Conservation (phyloP, 2,329 filamentous ascomycete genomes). For the Sclerotinia spermophila region DNA sequence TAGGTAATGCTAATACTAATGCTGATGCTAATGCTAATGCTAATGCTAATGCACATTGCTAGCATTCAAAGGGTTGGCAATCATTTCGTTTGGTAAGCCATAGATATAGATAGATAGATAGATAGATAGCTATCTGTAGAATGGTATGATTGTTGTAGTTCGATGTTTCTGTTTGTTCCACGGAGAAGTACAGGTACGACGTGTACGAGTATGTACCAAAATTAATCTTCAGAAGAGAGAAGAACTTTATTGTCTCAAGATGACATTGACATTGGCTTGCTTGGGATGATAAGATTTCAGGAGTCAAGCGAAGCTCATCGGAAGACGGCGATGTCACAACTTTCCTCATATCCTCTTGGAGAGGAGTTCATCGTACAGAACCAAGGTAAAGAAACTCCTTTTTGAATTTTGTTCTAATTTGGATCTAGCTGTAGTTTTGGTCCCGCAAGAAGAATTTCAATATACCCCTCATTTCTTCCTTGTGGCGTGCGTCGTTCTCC, state of each 20-base stretch:
- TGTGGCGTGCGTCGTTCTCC: background rate
- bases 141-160: background rate
- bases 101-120: background rate
- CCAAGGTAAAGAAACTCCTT: background rate
- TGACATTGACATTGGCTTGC: background rate
- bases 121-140: too few species aligned
- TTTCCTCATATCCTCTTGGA: too few species aligned
- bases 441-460: background rate
- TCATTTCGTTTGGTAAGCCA: background rate
- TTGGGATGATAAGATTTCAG: background rate
- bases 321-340: background rate
- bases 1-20: background rate
- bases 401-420: background rate
- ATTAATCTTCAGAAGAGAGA: background rate
- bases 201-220: background rate
- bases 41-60: background rate
- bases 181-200: background rate
- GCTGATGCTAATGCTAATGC: background rate
- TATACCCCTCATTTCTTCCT: slow-evolving; percentile 9
- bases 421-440: background rate
- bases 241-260: too few species aligned
- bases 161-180: background rate
- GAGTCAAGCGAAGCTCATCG: slow-evolving; percentile 6
- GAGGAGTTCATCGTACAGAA: background rate
- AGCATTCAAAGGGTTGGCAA: background rate